phyloP scores from a whole-genome alignment of 805 yeast species.

The Isabelozyma rhagii region DNA sequence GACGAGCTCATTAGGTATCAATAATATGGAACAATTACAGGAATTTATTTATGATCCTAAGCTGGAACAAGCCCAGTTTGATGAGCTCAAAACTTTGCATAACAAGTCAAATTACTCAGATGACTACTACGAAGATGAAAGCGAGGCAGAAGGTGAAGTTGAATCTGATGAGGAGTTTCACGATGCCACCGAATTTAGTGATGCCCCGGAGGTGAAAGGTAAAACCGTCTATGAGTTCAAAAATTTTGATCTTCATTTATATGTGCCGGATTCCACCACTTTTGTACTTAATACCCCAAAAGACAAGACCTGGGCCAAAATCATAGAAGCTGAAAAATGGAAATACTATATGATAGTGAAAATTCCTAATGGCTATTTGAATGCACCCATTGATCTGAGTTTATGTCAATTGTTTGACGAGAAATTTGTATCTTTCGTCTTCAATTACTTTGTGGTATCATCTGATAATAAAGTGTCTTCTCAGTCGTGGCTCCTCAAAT shows the following conservation, averaged over 20 bases:
- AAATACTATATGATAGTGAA: constrained; percentile 51
- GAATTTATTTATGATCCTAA: constrained; percentile 50
- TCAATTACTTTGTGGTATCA: constrained; percentile 44
- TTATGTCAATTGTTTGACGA: constrained; percentile 68
- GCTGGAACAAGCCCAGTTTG: constrained; percentile 16
- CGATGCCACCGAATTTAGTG: constrained; percentile 5
- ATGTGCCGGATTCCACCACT: constrained; percentile 47
- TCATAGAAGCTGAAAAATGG: constrained; percentile 49
- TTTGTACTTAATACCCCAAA: constrained; percentile 43
- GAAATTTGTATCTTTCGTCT: constrained; percentile 56
- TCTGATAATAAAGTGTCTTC: constrained; percentile 30
- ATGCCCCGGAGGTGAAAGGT: background rate
- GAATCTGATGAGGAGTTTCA: constrained; percentile 7
- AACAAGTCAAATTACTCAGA: constrained; percentile 14
- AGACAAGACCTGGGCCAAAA: constrained; percentile 22
- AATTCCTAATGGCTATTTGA: constrained; percentile 7
- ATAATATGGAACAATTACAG: constrained; percentile 43
- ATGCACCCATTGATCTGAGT: constrained; percentile 28
- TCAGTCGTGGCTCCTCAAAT: constrained; percentile 63
- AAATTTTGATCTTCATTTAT: constrained; percentile 50
- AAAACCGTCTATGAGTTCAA: constrained; percentile 13
- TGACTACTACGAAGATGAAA: background rate
- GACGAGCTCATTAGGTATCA: constrained; percentile 44
- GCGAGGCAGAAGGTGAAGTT: constrained; percentile 1
- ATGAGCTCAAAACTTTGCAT: constrained; percentile 13